A percentile compares a stretch with the other conserved stretches of the same genome.
phyloP scores from a whole-genome alignment of 352 stramenopile species.

The Elongisporangium prolatum region DNA sequence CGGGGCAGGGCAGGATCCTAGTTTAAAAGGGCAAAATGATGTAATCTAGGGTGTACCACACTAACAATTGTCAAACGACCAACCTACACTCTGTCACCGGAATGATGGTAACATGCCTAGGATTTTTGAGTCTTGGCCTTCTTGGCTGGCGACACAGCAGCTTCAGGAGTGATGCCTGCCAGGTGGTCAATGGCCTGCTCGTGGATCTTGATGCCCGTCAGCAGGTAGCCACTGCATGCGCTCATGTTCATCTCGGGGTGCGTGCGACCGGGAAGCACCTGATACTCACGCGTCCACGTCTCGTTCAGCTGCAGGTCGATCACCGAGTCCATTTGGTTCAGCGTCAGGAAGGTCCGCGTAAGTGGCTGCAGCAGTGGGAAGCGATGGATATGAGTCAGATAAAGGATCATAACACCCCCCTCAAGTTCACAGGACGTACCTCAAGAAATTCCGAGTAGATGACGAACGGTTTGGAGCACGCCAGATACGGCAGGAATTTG shows the following conservation, averaged over 20 bases:
- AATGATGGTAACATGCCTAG: neutral
- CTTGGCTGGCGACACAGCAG: neutral
- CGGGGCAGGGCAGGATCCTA: neutral
- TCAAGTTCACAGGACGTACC: slow-evolving; percentile 11
- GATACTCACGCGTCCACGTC: slow-evolving; percentile 95
- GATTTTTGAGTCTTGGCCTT: neutral
- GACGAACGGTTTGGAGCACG: slow-evolving; percentile 92
- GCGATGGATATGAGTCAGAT: neutral
- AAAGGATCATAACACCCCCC: neutral
- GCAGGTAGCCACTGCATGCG: slow-evolving; percentile 93
- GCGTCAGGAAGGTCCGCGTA: slow-evolving; percentile 81
- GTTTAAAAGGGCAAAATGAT: neutral
- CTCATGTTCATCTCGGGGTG: slow-evolving; percentile 97
- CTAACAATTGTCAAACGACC: neutral
- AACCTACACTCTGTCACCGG: neutral
- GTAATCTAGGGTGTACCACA: neutral
- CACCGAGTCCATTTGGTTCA: slow-evolving; percentile 89
- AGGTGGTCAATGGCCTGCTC: slow-evolving; percentile 8
- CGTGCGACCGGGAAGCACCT: slow-evolving; percentile 90
- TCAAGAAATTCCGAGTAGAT: slow-evolving; percentile 94
- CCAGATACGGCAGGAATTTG: slow-evolving; percentile 88
- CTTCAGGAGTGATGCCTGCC: neutral
- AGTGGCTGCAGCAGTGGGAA: slow-evolving; percentile 65
- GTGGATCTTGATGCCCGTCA: slow-evolving; percentile 91
- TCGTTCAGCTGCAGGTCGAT: slow-evolving; percentile 94